A percentile compares a stretch with the other conserved stretches of the same genome.
Conservation (phyloP, 2,329 filamentous ascomycete genomes). For the Aureobasidium mangrovei region DNA sequence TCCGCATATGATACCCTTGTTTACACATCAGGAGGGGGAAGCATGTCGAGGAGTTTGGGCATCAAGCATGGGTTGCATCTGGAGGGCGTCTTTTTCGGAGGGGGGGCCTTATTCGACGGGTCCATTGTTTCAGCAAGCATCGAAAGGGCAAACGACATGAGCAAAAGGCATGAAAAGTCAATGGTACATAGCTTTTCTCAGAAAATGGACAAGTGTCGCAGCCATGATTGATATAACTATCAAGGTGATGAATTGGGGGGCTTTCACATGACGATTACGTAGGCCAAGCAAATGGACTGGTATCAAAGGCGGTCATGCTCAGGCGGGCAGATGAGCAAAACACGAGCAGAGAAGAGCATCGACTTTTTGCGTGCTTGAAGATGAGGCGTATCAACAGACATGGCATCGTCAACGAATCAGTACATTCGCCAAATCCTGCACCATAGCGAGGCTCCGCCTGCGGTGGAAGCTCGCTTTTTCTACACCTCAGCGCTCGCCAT, state of each 20-base stretch:
- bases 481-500: conserved; percentile 29
- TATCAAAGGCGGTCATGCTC: conserved; percentile 1
- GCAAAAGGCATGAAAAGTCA: neutral
- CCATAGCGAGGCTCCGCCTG: conserved; percentile 27
- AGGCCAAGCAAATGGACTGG: neutral
- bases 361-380: neutral
- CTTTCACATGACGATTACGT: conserved; percentile 12
- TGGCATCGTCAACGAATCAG: conserved; percentile 27
- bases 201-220: neutral
- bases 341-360: neutral
- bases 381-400: conserved; percentile 5
- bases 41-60: conserved; percentile 7
- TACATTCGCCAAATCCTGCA: conserved; percentile 40
- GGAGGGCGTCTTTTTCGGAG: neutral
- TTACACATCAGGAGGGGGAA: neutral
- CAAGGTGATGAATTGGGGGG: neutral
- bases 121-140: too few relatives aligned
- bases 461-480: conserved; percentile 30
- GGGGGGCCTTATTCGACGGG: too few relatives aligned
- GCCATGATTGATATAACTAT: neutral
- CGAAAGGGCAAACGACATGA: neutral
- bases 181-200: neutral
- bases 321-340: conserved; percentile 8
- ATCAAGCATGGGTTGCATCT: neutral
- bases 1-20: conserved; percentile 5